Evolutionary conservation across 805 yeast species (phyloP).

Genomic region (Monosporozyma aerobia): DNA sequence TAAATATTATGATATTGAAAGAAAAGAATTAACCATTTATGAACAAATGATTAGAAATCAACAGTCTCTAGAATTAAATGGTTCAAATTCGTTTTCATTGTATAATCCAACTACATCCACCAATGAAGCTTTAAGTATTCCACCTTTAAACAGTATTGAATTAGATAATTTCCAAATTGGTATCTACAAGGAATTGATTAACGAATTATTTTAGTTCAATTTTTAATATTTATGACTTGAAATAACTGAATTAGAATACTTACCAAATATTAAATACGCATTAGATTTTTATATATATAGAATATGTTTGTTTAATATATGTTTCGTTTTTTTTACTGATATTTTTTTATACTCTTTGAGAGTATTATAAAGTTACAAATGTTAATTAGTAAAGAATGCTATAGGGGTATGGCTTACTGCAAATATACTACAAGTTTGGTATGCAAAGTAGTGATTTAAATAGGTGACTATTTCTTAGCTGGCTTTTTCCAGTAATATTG

Average conservation of each 20-base stretch:
- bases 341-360: not conserved
- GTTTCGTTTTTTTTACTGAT: not conserved
- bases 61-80: slow-evolving; percentile 7
- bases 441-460: not conserved
- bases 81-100: slow-evolving; percentile 7
- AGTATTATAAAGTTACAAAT: not conserved
- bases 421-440: not conserved
- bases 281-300: not conserved
- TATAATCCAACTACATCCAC: not conserved
- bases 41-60: slow-evolving; percentile 19
- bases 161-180: slow-evolving; percentile 30
- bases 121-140: slow-evolving; percentile 8
- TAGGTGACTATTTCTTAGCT: slow-evolving; percentile 10
- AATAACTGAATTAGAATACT: not conserved
- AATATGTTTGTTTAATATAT: not conserved
- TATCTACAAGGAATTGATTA: slow-evolving; percentile 25
- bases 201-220: slow-evolving; percentile 15
- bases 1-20: slow-evolving; percentile 22
- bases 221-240: not conserved
- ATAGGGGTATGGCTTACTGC: not conserved
- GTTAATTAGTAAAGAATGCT: not conserved
- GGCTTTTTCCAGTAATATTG: slow-evolving; percentile 49
- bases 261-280: not conserved
- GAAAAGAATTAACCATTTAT: slow-evolving; percentile 21
- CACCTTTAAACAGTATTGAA: slow-evolving; percentile 21